Base-by-base conservation (phyloP, 148 eudicot species). In the Camellia granthamiana region DNA sequence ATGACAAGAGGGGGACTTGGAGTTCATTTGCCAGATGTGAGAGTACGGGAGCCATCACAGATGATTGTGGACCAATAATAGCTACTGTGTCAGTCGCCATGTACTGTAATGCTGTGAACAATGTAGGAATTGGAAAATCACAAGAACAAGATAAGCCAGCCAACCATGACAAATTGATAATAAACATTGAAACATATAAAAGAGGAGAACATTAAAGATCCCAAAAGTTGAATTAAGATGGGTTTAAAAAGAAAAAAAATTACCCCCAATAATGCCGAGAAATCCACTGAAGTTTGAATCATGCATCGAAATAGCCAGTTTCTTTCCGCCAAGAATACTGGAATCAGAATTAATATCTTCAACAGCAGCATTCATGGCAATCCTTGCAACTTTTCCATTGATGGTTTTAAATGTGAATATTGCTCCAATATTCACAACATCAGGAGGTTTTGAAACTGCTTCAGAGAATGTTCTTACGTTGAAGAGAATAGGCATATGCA, bases 21-120 rank as follows among this genome's bases (percentile, higher is more conserved):
- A 89, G 91, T 56, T 89, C 87, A 64, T 85, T 87, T 43, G 85
- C 90, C 18, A 89, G 88, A 61, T 85, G 83, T n/a, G 91, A 89
- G 69, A 87, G 83, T 38, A 85, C 78, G 66, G 78, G 90, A 6
- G 90, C 91, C 84, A 87, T 79, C 46, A 44, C 74, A 0, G 90
- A 87, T 30, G 83, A 8, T 79, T 87, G 91, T 9, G 91, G 91
- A 19, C 91, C 91, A 2, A 89, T 77, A 15, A 89, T 85, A 2
- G 91, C 91, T 1, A 87, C 91, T 2, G 86, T 80, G 16, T 87
- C 84, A 23, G 65, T 73, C 84, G 82, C 90, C 90, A 89, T 85
- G 76, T 64, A 89, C 81, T 84, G 81, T 69, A 89, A 69, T 61
- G 85, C 91, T 89, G 88, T 11, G 15, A 69, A 41, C 21, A 70